These are phyloP conservation scores for Plenodomus lindquistii DNA, from an alignment of 2,329 filamentous ascomycete genomes.

Conservation along the genomic window DNA sequence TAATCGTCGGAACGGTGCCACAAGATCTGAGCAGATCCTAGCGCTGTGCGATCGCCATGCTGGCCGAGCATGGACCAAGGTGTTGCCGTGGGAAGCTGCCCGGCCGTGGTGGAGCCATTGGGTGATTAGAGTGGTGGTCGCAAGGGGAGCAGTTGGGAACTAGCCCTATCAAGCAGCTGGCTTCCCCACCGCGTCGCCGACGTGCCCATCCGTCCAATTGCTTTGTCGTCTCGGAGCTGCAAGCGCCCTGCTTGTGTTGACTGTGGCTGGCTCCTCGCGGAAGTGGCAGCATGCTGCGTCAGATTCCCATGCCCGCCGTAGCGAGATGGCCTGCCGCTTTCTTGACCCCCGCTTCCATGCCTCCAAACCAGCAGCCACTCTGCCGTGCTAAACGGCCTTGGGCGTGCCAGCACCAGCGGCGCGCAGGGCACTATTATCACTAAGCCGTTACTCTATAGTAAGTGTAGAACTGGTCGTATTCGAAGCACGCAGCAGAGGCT, in stretches of 20 bases:
- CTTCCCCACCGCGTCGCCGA: background rate
- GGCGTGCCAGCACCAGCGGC: too few relatives aligned
- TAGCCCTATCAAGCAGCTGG: background rate
- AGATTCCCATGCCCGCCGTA: background rate
- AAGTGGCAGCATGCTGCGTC: background rate
- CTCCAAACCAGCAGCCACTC: too few relatives aligned
- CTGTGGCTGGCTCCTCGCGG: background rate
- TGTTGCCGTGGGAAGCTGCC: slow-evolving; percentile 8
- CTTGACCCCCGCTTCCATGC: too few relatives aligned
- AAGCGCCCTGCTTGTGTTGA: background rate
- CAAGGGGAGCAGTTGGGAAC: background rate
- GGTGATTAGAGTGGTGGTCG: background rate
- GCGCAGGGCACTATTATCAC: too few relatives aligned
- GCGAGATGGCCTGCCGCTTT: background rate
- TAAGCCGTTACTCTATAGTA: too few relatives aligned
- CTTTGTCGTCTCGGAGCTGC: background rate
- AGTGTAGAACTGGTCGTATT: too few relatives aligned
- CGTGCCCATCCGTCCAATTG: background rate
- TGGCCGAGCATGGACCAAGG: slow-evolving; percentile 10
- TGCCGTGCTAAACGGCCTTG: too few relatives aligned
- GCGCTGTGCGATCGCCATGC: slow-evolving; percentile 16
- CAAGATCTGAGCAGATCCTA: slow-evolving; percentile 30
- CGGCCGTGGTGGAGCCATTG: slow-evolving; percentile 4
- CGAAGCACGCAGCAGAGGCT: background rate
- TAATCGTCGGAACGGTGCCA: slow-evolving; percentile 25